A percentile compares a stretch with the other conserved stretches of the same genome.
phyloP scores from a whole-genome alignment of 805 yeast genomes.

The Kuraishia piskuri region DNA sequence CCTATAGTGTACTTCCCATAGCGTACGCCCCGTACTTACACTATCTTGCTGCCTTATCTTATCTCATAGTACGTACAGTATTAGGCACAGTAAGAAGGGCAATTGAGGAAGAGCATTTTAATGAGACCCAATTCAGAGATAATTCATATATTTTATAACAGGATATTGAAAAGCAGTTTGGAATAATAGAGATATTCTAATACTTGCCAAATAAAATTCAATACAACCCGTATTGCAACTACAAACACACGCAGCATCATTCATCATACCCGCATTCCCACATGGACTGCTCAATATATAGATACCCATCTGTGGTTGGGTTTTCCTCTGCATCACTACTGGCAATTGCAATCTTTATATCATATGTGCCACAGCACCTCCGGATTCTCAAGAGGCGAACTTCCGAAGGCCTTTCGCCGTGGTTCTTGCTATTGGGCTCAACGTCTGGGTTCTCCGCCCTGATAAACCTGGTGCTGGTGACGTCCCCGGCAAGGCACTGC shows the following conservation, averaged over 20 bases:
- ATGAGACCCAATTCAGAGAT: too few species aligned
- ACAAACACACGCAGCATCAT: too few species aligned
- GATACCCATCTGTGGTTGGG: slow-evolving; percentile 40
- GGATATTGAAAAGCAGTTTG: too few species aligned
- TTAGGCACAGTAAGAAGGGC: not conserved
- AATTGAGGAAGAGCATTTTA: too few species aligned
- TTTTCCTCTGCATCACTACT: slow-evolving; percentile 42
- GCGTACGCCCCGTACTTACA: not conserved
- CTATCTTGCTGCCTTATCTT: not conserved
- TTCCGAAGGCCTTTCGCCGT: slow-evolving; percentile 73
- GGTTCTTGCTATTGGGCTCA: slow-evolving; percentile 62
- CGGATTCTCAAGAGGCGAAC: slow-evolving; percentile 49
- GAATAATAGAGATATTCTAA: too few species aligned
- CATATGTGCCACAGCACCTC: slow-evolving; percentile 71
- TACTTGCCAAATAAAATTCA: too few species aligned
- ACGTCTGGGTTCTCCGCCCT: slow-evolving; percentile 60
- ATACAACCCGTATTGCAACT: too few species aligned
- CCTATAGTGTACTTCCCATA: too few species aligned
- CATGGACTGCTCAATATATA: slow-evolving; percentile 30
- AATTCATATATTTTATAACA: too few species aligned
- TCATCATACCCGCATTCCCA: too few species aligned
- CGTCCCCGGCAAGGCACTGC: slow-evolving; percentile 55
- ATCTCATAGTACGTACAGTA: not conserved
- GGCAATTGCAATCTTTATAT: slow-evolving; percentile 57
- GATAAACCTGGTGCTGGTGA: slow-evolving; percentile 55